A percentile compares a stretch with the other conserved stretches of the same genome.
Conservation (phyloP, 2,329 filamentous ascomycete species). For the Calonectria honghensis region DNA sequence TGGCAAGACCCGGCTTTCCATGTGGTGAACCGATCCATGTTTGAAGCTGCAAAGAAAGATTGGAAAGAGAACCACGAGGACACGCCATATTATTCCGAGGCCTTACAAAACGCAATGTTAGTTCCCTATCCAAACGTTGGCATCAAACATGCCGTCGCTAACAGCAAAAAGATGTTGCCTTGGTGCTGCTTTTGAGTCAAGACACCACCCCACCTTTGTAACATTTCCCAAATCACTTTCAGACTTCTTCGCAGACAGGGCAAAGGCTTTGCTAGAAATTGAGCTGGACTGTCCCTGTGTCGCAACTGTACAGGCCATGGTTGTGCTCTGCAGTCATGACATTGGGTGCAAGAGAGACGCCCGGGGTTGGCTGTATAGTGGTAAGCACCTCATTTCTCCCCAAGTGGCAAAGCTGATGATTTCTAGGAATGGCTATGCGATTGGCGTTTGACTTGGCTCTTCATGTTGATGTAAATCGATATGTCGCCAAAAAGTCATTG, state of each 20-base stretch:
- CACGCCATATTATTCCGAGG: slow-evolving; percentile 55
- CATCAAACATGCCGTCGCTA: no score
- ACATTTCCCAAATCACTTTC: slow-evolving; percentile 59
- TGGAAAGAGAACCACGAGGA: slow-evolving; percentile 49
- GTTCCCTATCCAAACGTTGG: no score
- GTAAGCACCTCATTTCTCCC: slow-evolving; percentile 28
- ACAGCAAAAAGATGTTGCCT: slow-evolving; percentile 60
- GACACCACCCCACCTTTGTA: slow-evolving; percentile 63
- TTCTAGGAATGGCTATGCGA: slow-evolving; percentile 54
- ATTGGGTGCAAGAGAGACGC: slow-evolving; percentile 54
- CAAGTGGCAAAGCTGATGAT: slow-evolving; percentile 47
- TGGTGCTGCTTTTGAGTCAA: slow-evolving; percentile 64
- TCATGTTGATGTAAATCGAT: slow-evolving; percentile 52
- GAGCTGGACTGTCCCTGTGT: slow-evolving; percentile 53
- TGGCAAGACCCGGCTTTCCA: slow-evolving; percentile 52
- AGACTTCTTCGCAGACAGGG: slow-evolving; percentile 54
- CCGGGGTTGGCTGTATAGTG: slow-evolving; percentile 55
- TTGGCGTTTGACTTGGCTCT: slow-evolving; percentile 54
- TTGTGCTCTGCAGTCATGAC: slow-evolving; percentile 53
- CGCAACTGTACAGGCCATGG: slow-evolving; percentile 54
- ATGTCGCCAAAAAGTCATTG: slow-evolving; percentile 51
- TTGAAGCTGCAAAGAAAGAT: slow-evolving; percentile 39
- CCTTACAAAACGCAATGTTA: slow-evolving; percentile 55
- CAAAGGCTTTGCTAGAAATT: slow-evolving; percentile 53
- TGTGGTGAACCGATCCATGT: slow-evolving; percentile 52